These are phyloP conservation scores for Yamadazyma aaseri DNA, from an alignment of 1,139 yeast genomes.

Conservation along the genomic window DNA sequence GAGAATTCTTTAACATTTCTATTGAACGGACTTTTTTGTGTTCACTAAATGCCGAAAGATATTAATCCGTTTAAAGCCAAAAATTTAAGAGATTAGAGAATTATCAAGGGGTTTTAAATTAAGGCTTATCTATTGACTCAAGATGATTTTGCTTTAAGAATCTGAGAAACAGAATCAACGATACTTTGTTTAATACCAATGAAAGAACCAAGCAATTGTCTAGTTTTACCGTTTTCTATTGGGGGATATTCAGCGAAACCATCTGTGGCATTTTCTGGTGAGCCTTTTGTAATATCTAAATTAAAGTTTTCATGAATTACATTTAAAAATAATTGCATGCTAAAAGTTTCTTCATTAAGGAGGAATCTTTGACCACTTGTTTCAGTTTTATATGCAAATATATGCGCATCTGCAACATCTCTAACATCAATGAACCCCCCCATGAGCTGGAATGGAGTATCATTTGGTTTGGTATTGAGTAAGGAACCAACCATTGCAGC, in stretches of 20 bases:
- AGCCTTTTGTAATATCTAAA: slow-evolving; percentile 37
- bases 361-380: slow-evolving; percentile 18
- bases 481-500: slow-evolving; percentile 15
- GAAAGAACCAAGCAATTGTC: slow-evolving; percentile 31
- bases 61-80: too few relatives aligned
- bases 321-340: slow-evolving; percentile 22
- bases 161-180: slow-evolving; percentile 39
- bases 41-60: too few relatives aligned
- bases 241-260: background rate
- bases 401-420: slow-evolving; percentile 39
- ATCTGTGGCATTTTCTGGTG: slow-evolving; percentile 33
- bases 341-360: slow-evolving; percentile 15
- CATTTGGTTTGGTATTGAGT: slow-evolving; percentile 17
- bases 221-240: slow-evolving; percentile 28
- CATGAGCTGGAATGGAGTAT: slow-evolving; percentile 13
- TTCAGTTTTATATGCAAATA: slow-evolving; percentile 28
- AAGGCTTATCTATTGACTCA: too few relatives aligned
- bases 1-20: too few relatives aligned
- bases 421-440: slow-evolving; percentile 37
- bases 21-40: too few relatives aligned
- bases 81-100: too few relatives aligned
- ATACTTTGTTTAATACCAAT: slow-evolving; percentile 32
- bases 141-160: too few relatives aligned
- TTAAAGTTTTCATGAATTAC: slow-evolving; percentile 22
- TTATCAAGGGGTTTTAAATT: too few relatives aligned